phyloP scores from a whole-genome alignment of 352 stramenopile species.

The Pythium rhizo-oryzae region DNA sequence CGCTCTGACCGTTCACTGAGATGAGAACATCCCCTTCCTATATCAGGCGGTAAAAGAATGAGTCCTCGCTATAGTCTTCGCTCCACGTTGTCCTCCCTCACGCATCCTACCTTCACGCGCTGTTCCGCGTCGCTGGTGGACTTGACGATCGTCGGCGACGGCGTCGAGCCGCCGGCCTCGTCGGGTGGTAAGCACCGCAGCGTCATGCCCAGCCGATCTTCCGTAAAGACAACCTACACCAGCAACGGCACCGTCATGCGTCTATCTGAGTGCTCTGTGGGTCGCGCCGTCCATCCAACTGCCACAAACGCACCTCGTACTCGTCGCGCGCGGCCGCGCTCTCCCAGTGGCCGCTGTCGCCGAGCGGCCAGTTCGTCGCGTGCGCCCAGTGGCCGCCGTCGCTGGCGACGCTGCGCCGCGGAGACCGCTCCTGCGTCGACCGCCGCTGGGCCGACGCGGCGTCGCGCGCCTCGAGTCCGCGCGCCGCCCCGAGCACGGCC shows the following conservation, averaged over 20 bases:
- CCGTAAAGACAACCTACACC: slow-evolving; percentile 30
- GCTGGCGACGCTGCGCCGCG: background rate
- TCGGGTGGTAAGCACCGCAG: slow-evolving; percentile 26
- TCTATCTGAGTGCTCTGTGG: background rate
- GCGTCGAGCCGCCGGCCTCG: slow-evolving; percentile 12
- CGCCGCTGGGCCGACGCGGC: background rate
- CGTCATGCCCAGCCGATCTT: slow-evolving; percentile 30
- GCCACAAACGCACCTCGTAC: slow-evolving; percentile 23
- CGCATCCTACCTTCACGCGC: slow-evolving; percentile 25
- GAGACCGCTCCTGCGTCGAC: background rate
- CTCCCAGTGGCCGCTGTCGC: slow-evolving; percentile 10
- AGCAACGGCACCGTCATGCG: too few species aligned
- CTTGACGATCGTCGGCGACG: slow-evolving; percentile 30
- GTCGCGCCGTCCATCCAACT: background rate
- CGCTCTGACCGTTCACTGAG: slow-evolving; percentile 71
- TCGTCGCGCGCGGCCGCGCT: background rate
- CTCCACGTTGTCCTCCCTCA: too few species aligned
- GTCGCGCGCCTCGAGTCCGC: slow-evolving; percentile 2
- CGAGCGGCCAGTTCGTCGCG: slow-evolving; percentile 9
- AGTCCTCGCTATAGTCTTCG: background rate
- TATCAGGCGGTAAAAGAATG: background rate
- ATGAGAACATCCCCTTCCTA: slow-evolving; percentile 75
- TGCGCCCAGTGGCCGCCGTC: slow-evolving; percentile 9
- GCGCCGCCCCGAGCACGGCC: slow-evolving; percentile 14
- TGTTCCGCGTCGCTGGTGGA: slow-evolving; percentile 19